Conservation (phyloP, 2,329 filamentous ascomycete species). For the Colletotrichum coccodes region DNA sequence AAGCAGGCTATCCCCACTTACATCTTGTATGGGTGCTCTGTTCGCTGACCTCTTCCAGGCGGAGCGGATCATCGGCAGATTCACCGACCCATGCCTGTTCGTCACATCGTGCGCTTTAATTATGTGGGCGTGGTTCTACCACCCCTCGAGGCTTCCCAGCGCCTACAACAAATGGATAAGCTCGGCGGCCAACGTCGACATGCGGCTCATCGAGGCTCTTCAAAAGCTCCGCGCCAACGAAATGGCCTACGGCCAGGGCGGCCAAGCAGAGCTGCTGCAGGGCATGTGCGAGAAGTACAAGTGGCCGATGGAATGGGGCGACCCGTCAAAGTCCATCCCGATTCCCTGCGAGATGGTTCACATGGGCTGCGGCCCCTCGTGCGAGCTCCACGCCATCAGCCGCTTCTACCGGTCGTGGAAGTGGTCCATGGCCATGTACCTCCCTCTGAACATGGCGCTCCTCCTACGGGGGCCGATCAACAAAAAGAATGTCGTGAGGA, state of each 20-base stretch:
- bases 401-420: constrained; percentile 76
- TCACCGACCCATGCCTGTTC: constrained; percentile 78
- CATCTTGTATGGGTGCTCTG: background rate
- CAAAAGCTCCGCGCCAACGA: constrained; percentile 71
- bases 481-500: constrained; percentile 54
- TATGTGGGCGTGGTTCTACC: constrained; percentile 92
- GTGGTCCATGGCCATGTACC: constrained; percentile 80
- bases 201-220: constrained; percentile 78
- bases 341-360: constrained; percentile 88
- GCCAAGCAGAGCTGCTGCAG: constrained; percentile 73
- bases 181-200: constrained; percentile 79
- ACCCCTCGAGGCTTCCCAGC: constrained; percentile 74
- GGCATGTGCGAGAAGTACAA: constrained; percentile 78
- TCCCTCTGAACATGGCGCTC: constrained; percentile 78
- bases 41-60: constrained; percentile 40
- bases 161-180: constrained; percentile 87
- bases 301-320: constrained; percentile 76
- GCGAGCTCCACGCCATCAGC: constrained; percentile 77
- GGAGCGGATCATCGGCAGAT: constrained; percentile 51
- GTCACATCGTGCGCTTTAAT: constrained; percentile 77
- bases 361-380: constrained; percentile 78
- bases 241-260: constrained; percentile 78
- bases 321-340: constrained; percentile 75
- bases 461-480: constrained; percentile 61
- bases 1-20: constrained; percentile 32